phyloP scores from a whole-genome alignment of 257 asterid genomes.

The Agastache rugosa region DNA sequence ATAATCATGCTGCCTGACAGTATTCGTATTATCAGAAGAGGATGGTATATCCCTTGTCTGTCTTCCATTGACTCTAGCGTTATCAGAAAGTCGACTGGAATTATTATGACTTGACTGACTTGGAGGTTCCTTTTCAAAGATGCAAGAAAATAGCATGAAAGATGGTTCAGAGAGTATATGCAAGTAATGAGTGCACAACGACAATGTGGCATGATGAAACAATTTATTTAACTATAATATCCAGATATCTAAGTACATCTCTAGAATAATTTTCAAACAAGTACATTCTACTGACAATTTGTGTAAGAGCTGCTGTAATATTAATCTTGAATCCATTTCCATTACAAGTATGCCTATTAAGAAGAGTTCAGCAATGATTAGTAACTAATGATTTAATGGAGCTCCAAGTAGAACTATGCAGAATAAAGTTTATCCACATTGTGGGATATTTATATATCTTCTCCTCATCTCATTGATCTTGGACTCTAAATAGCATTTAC shows the following conservation, averaged over 20 bases:
- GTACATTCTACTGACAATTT: not conserved
- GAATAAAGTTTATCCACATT: not conserved
- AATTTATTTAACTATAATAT: constrained; percentile 10
- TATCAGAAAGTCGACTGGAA: constrained; percentile 41
- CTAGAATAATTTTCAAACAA: constrained; percentile 9
- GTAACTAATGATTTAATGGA: not conserved
- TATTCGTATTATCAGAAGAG: constrained; percentile 36
- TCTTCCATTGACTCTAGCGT: constrained; percentile 47
- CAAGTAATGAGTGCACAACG: not conserved
- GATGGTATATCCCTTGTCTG: constrained; percentile 37
- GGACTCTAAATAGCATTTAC: not conserved
- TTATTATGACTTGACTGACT: constrained; percentile 45
- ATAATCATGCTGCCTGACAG: constrained; percentile 51
- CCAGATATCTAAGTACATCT: not conserved
- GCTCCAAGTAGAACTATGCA: not conserved
- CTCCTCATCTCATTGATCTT: constrained; percentile 13
- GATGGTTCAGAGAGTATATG: constrained; percentile 7
- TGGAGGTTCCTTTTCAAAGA: constrained; percentile 43
- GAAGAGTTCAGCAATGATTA: not conserved
- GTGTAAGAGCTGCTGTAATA: constrained; percentile 7
- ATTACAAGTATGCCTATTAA: not conserved
- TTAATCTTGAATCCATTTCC: not conserved
- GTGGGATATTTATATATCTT: not conserved
- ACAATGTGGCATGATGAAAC: not conserved
- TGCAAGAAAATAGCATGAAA: constrained; percentile 9